Base-by-base conservation (phyloP, 345 rosid species). In the Hevea brasiliensis region DNA sequence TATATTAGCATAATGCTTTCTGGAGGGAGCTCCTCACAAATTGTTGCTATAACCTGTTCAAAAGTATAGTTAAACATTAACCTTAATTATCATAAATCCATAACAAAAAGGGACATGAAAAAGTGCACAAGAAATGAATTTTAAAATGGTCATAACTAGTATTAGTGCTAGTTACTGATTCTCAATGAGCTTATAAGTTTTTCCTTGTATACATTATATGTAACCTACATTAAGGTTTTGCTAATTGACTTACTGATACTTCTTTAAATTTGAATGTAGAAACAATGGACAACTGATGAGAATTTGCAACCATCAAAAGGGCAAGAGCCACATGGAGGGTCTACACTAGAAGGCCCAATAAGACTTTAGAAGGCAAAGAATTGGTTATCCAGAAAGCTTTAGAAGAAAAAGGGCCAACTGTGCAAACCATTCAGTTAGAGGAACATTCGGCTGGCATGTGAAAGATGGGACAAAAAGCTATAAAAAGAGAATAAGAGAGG, bases 21-120 rank as follows among this genome's bases (percentile, higher is more conserved):
- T 12, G 91, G 87, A 72, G 90, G 90, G 42, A 95, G 96, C 82
- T 91, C 98, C 78, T 91, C 98, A 61, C 91, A 87, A 29, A 91
- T 77, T 73, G 96, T 95, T 24, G 99, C 98, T 77, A 95, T 81
- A 69, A 90, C 99, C 99, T 95, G 85, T 75, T 54, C 76, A 54
- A 53, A 57, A 61, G 71, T 37, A 23, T 67, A 15, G n/a, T 68
- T 60, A 73, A 75, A 48, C 15, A 77, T 64, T 35, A 65, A 77
- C 67, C 9, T 61, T 57, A 11, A 59, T 47, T 10, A 65, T 7
- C 2, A 29, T 3, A 41, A 50, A 71, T 51, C 48, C 65, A 60
- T 15, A 56, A 32, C 54, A 65, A 50, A 75, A 15, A 57, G 42
- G 14, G 32, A 11, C 47, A 47, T 35, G 47, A 50, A 47, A 1